Evolutionary conservation across 148 eudicot genomes (phyloP), one percentile per base, ranked within the genome.

Genomic region (Rhododendron mucronatum): DNA sequence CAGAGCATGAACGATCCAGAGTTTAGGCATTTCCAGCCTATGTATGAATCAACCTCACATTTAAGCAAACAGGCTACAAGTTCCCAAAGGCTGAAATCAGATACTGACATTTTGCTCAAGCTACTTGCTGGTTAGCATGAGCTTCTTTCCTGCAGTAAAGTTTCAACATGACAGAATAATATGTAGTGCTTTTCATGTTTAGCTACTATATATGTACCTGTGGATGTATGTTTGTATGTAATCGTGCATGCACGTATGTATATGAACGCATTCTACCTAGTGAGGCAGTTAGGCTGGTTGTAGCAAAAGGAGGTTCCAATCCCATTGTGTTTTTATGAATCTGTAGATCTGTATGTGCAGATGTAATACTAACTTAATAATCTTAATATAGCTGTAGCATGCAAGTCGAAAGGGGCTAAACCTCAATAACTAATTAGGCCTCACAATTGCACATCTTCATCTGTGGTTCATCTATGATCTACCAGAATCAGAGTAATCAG

Each of bases 31-130:
- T 61, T 78, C 44, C 67, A 63, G 61, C n/a, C 33, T 8, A 41
- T 83, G 82, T 48, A 74, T 41, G 83, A 35, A 86, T 67, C 73
- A 33, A n/a, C 47, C 57, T 73, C 28, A 18, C 87, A 51, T 79
- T 41, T 21, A 9, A 13, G 47, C 11, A 30, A 3, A 45, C 20
- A 47, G 55, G 82, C 5, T 7, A 55, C 18, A 63, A 79, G 83
- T 63, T 39, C 53, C 57, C 30, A 5, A 79, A 45, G 83, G 83
- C 84, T 14, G 20, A 80, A 51, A 16, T n/a, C 84, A 39, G 21
- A 55, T 1, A 16, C 0, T 0, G 23, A 10, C 44, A 39, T 35
- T 39, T 35, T 16, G 44, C 23, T 35, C 44, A 75, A 37, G 37
- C n/a, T 75, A 75, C 79, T 75, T 21, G 18, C 48, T 82, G 41